These are phyloP conservation scores for Cucurbitaria berberidis DNA, from an alignment of 2,329 filamentous ascomycete species.

Conservation along the genomic window DNA sequence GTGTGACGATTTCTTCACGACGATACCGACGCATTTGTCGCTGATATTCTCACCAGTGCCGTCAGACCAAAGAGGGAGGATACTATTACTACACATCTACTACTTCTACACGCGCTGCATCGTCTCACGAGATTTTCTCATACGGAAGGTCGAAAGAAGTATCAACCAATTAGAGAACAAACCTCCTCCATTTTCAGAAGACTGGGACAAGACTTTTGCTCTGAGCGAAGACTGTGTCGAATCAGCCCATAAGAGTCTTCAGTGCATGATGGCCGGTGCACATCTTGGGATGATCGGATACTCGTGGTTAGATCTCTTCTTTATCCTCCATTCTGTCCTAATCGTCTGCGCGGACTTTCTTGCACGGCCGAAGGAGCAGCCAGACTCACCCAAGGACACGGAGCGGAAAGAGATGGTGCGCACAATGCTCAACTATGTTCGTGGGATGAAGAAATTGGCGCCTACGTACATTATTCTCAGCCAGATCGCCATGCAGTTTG, in stretches of 20 bases:
- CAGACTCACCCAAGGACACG: slow-evolving; percentile 24
- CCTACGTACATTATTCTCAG: slow-evolving; percentile 30
- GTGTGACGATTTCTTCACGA: slow-evolving; percentile 24
- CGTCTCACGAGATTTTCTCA: slow-evolving; percentile 30
- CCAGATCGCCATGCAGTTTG: slow-evolving; percentile 32
- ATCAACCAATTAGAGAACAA: slow-evolving; percentile 22
- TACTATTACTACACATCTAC: slow-evolving; percentile 30
- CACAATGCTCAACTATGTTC: slow-evolving; percentile 22
- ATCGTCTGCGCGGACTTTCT: slow-evolving; percentile 38
- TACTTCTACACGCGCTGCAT: slow-evolving; percentile 33
- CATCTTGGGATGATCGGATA: slow-evolving; percentile 25
- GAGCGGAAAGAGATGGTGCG: slow-evolving; percentile 31
- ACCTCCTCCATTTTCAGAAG: slow-evolving; percentile 8
- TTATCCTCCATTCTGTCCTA: slow-evolving; percentile 33
- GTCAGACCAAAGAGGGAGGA: slow-evolving; percentile 17
- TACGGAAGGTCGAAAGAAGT: slow-evolving; percentile 32
- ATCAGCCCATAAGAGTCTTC: slow-evolving; percentile 30
- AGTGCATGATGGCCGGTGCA: slow-evolving; percentile 25
- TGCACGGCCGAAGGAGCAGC: slow-evolving; percentile 25
- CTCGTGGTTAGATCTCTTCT: slow-evolving; percentile 32
- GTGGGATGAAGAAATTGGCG: slow-evolving; percentile 22
- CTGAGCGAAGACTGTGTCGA: slow-evolving; percentile 38
- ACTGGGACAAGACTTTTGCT: slow-evolving; percentile 18
- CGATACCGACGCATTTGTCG: slow-evolving; percentile 19
- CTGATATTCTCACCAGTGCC: slow-evolving; percentile 13